These are phyloP conservation scores for Streptanthus diversifolius DNA, from an alignment of 345 rosid species.

Conservation along the genomic window DNA sequence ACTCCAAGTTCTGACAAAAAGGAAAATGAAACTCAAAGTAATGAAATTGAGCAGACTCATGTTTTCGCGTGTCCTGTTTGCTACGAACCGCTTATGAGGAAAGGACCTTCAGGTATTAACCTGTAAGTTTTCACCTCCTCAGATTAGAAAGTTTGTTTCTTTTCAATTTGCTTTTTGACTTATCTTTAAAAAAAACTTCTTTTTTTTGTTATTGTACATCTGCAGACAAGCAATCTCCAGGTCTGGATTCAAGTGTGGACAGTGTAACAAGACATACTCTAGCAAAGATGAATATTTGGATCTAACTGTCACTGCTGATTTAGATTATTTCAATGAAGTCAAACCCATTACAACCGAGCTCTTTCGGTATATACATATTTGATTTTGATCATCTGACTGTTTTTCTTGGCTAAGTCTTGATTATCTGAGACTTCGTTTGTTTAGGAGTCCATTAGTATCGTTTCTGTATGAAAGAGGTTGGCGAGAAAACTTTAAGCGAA, in stretches of 20 bases:
- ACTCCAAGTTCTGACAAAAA: slow-evolving; percentile 11
- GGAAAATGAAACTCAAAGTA: slow-evolving; percentile 33
- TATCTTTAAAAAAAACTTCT: background rate
- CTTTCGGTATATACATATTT: slow-evolving; percentile 53
- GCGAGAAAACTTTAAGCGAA: slow-evolving; percentile 73
- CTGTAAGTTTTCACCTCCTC: slow-evolving; percentile 49
- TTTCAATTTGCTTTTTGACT: background rate
- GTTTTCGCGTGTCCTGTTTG: slow-evolving; percentile 83
- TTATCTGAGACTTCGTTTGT: background rate
- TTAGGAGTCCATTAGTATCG: slow-evolving; percentile 90
- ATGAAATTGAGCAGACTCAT: slow-evolving; percentile 42
- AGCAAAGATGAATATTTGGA: slow-evolving; percentile 81
- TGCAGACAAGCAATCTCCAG: slow-evolving; percentile 80
- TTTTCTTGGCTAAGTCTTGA: background rate
- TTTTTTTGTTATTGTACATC: background rate
- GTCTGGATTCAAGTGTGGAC: slow-evolving; percentile 83
- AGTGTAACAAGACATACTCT: slow-evolving; percentile 73
- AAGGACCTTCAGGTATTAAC: slow-evolving; percentile 89
- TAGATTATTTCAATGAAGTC: slow-evolving; percentile 63
- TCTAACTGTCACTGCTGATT: slow-evolving; percentile 71
- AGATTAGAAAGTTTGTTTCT: background rate
- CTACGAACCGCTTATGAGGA: slow-evolving; percentile 75
- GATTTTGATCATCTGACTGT: background rate
- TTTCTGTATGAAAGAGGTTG: slow-evolving; percentile 94
- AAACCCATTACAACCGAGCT: slow-evolving; percentile 69